Conservation (phyloP, 345 rosid genomes). For the Ceriops decandra region DNA sequence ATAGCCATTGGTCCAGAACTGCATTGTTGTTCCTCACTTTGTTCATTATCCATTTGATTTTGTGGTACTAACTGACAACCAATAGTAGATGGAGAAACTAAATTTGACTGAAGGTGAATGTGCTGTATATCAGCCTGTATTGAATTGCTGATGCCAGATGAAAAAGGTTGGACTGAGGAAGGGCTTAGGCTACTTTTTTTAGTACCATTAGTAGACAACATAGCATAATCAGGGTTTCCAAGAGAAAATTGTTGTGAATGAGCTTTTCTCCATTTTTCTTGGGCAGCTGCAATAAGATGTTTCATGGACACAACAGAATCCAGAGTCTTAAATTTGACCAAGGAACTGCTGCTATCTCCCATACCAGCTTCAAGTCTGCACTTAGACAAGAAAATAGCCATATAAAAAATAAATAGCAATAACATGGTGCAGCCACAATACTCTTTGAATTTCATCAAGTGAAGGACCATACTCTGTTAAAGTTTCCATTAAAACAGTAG, state of each 20-base stretch:
- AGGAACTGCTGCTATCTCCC: conserved; percentile 36
- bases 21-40: conserved; percentile 58
- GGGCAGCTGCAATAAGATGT: conserved; percentile 92
- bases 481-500: conserved; percentile 34
- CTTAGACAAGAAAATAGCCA: conserved; percentile 9
- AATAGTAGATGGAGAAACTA: conserved; percentile 46
- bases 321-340: conserved; percentile 45
- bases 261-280: conserved; percentile 79
- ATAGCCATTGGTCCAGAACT: conserved; percentile 48
- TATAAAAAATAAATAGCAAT: conserved; percentile 3
- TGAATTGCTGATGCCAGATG: conserved; percentile 37
- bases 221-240: conserved; percentile 42
- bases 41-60: conserved; percentile 50
- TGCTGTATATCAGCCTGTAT: conserved; percentile 42
- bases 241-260: conserved; percentile 48
- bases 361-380: conserved; percentile 41
- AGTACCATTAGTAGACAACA: conserved; percentile 30
- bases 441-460: conserved; percentile 41
- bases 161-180: conserved; percentile 40
- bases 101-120: conserved; percentile 30
- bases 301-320: conserved; percentile 70
- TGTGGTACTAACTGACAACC: conserved; percentile 37
- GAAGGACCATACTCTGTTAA: conserved; percentile 34
- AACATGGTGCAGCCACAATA: conserved; percentile 7
- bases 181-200: conserved; percentile 56